Evolutionary conservation across 2,329 filamentous ascomycete species (phyloP).

Genomic region (Neofusicoccum kwambonambiense): DNA sequence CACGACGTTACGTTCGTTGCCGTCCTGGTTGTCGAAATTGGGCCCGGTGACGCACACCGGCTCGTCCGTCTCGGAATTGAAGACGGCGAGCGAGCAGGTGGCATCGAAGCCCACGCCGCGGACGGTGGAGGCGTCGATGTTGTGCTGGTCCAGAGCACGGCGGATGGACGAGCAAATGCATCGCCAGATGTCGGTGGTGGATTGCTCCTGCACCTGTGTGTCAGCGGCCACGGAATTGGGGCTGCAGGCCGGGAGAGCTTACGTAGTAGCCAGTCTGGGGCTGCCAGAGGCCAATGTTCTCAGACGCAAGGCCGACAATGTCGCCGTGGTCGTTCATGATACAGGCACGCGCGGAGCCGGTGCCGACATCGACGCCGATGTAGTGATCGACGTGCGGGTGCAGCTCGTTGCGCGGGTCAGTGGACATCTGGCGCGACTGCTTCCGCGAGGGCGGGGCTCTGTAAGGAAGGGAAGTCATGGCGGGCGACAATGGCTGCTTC

Average conservation of each 20-base stretch:
- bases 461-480: constrained; percentile 20
- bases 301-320: constrained; percentile 63
- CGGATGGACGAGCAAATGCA: constrained; percentile 90
- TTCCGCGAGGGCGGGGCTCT: constrained; percentile 27
- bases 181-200: constrained; percentile 92
- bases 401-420: constrained; percentile 57
- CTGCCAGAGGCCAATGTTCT: constrained; percentile 55
- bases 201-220: constrained; percentile 73
- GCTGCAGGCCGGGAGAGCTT: constrained; percentile 19
- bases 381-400: constrained; percentile 59
- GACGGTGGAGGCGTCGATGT: constrained; percentile 71
- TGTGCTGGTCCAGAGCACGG: constrained; percentile 76
- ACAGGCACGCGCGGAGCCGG: constrained; percentile 90
- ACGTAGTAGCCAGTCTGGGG: constrained; percentile 57
- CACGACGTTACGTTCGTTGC: constrained; percentile 89
- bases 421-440: constrained; percentile 48
- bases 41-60: constrained; percentile 88
- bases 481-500: constrained; percentile 2
- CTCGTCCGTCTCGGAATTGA: constrained; percentile 83
- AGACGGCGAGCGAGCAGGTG: constrained; percentile 95
- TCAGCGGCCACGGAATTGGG: neutral
- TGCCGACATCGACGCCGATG: constrained; percentile 94
- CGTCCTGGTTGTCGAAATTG: constrained; percentile 72
- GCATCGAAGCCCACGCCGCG: constrained; percentile 96
- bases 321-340: constrained; percentile 91